Evolutionary conservation across 75 land plant species (phyloP).

Genomic region (Gnetum montanum): DNA sequence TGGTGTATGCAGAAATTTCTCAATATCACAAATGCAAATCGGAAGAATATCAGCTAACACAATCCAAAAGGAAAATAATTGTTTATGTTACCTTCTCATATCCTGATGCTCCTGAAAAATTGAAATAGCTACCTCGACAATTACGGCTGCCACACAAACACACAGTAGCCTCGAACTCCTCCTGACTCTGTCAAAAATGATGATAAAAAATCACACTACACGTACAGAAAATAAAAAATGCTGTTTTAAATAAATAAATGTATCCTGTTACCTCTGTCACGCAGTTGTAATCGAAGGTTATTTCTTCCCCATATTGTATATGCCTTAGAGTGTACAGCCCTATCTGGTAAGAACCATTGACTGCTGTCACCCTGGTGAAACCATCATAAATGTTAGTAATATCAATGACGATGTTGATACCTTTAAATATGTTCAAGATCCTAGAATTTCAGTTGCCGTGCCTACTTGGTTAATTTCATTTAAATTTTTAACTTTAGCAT

Average conservation of each 20-base stretch:
- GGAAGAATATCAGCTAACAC: too few relatives aligned
- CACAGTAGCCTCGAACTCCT: slow-evolving; percentile 91
- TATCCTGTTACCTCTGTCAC: slow-evolving; percentile 67
- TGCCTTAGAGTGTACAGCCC: slow-evolving; percentile 83
- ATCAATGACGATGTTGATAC: background rate
- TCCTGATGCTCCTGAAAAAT: slow-evolving; percentile 79
- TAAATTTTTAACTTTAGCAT: too few relatives aligned
- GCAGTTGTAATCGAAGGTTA: slow-evolving; percentile 96
- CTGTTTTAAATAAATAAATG: slow-evolving; percentile 4
- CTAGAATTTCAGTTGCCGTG: background rate
- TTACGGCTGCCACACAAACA: slow-evolving; percentile 94
- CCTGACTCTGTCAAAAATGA: slow-evolving; percentile 68
- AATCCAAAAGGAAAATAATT: too few relatives aligned
- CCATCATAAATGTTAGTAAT: background rate
- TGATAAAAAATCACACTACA: slow-evolving; percentile 3
- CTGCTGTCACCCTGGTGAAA: slow-evolving; percentile 88
- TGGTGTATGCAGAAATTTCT: too few relatives aligned
- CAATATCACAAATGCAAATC: too few relatives aligned
- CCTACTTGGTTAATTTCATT: too few relatives aligned
- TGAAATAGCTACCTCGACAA: slow-evolving; percentile 95
- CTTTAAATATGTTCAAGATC: background rate
- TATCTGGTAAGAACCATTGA: slow-evolving; percentile 88
- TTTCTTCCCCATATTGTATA: slow-evolving; percentile 88
- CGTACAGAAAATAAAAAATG: background rate
- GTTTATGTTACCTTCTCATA: slow-evolving; percentile 88